Percentiles rank a stretch among this genome's conserved stretches.
These are phyloP conservation scores for Aegilops longissima DNA, from an alignment of 176 grass and related monocot genomes.

Conservation along the genomic window DNA sequence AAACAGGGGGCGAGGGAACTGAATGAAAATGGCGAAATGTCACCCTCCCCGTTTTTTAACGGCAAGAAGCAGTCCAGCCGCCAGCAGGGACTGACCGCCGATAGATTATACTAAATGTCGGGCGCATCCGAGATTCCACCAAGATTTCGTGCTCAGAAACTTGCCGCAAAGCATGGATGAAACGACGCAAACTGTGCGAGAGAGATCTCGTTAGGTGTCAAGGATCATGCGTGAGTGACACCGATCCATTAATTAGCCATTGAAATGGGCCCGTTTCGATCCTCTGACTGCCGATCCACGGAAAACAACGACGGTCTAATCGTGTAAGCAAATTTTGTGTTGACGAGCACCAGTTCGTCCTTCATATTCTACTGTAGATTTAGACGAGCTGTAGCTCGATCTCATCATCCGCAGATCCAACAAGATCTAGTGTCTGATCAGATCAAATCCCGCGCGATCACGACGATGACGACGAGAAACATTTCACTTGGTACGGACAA, in stretches of 20 bases:
- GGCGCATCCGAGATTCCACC: neutral
- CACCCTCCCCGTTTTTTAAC: neutral
- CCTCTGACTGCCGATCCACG: neutral
- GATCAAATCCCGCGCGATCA: constrained; percentile 16
- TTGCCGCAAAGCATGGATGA: neutral
- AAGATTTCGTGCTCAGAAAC: neutral
- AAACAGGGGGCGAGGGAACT: neutral
- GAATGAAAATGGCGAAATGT: too few relatives aligned
- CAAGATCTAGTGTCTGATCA: constrained; percentile 33
- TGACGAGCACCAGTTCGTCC: constrained; percentile 9
- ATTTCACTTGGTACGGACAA: neutral
- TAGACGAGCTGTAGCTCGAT: too few relatives aligned
- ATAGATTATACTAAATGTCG: neutral
- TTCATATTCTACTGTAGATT: neutral
- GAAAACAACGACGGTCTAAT: constrained; percentile 5
- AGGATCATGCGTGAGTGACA: constrained; percentile 4
- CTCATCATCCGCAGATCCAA: too few relatives aligned
- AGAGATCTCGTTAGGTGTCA: constrained; percentile 27
- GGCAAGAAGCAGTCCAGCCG: neutral
- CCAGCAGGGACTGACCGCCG: neutral
- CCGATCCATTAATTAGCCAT: neutral
- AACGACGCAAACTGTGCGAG: neutral
- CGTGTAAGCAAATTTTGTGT: neutral
- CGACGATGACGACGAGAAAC: neutral
- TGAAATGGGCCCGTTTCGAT: neutral